Base-by-base conservation (phyloP, 805 yeast genomes). In the Yamadazyma ubonensis region DNA sequence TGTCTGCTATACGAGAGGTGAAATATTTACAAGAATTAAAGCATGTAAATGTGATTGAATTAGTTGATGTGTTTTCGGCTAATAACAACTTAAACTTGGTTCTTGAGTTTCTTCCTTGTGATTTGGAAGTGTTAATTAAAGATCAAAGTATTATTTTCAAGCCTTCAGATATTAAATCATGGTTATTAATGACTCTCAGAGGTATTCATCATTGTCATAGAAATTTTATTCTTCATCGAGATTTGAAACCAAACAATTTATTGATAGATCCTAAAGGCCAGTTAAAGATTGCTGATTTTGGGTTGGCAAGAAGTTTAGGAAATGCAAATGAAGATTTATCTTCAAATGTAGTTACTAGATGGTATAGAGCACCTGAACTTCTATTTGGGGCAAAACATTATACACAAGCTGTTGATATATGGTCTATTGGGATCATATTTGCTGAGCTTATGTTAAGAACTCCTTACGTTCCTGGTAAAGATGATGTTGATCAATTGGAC, bases 191-290 rank as follows among this genome's bases (percentile, higher is more conserved):
- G 98, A 86, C 96, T 0, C 66, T 93, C 19, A 71, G 99, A 52
- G 99, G 99, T 3, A 76, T 93, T 4, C 93, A 91, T 56, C 98
- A 93, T 57, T 89, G 97, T 57, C 99, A 93, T 57, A 71, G 99
- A 42, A 86, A 90, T 55, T 85, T 80, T 51, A 84, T 93, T 15
- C 65, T 93, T 36, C 99, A 93, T 57, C 76, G 99, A 49, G 98
- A 91, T 69, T 71, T 91, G 51, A 91, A 91, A 59, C 98, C 98
- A 10, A 87, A 86, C 59, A 93, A 93, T 63, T 71, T 93, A 65
- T 68, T 93, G 40, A 67, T 93, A 26, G 84, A 96, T 0, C 93
- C 96, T 0, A 78, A 76, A 44, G 99, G 99, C 0, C 81, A 84
- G 47, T 70, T 93, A 44, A 93, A 93, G 59, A 75, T 93, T 45